Base-by-base conservation (phyloP, 2,329 filamentous ascomycete species). In the Pyrenophora seminiperda region DNA sequence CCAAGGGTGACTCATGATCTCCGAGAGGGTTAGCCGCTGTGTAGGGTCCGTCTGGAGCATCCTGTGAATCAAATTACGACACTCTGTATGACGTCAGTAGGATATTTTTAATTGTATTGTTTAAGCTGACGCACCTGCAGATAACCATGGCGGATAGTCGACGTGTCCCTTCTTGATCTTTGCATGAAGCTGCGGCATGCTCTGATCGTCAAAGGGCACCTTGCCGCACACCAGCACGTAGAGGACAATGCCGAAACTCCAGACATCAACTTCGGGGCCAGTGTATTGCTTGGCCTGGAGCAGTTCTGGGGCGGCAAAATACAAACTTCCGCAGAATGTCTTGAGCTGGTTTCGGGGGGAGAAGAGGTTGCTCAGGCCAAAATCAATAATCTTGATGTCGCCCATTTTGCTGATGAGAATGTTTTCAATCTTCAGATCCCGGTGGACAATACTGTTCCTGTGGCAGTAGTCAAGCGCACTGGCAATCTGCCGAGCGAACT, bases 381-480 rank as follows among this genome's bases (percentile, higher is more conserved):
- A 99, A 71, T 99, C 94, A 62, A 99, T 99, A 65, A 99, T 97
- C 73, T 97, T 97, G 75, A 99, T 99, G 70, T 99, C 94, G 32
- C 94, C 94, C 2, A 90, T 97, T 79, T 97, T 97, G 80, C 91
- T 97, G 76, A 99, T 99, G 54, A 99, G 83, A 46, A 99, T 99
- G 71, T 99, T 99, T 74, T 97, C 94, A 62, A 99, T 99, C 80
- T 99, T 99, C 60, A 99, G 77, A 71, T 99, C 94, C 41, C 94
- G 87, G 73, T 99, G 94, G 18, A 97, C 94, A 61, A 99, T 97
- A 75, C 91, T 97, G 78, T 99, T 97, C 54, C 92, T 86, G 73
- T 99, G 94, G 71, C 92, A 97, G 76, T 97, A 99, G 73, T 99
- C 94, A 49, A 99, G 80, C 24, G 94, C 91, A 70, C 93, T 97